Evolutionary conservation across 768 basidiomycete species (phyloP).

Genomic region (Rhodotorula graminis): DNA sequence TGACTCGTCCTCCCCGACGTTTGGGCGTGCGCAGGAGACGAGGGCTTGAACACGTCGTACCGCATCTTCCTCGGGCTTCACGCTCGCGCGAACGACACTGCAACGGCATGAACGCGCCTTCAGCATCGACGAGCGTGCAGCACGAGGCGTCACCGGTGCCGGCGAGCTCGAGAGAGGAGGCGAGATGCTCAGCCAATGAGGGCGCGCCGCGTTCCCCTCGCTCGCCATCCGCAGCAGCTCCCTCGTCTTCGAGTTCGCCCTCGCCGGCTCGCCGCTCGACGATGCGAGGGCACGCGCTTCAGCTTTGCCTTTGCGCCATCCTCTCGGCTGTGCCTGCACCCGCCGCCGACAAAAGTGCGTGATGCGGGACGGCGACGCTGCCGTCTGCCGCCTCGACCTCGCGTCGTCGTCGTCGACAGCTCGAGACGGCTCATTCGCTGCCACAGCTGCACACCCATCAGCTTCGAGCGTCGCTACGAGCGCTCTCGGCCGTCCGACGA

Average conservation of each 20-base stretch:
- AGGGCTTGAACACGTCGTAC: slow-evolving; percentile 1
- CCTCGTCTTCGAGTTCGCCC: background rate
- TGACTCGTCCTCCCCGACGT: too few relatives aligned
- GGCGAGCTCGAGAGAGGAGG: background rate
- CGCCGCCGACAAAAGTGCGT: background rate
- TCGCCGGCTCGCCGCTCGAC: too few relatives aligned
- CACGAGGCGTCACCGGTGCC: too few relatives aligned
- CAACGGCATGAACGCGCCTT: background rate
- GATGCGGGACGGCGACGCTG: background rate
- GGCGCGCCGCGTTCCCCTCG: too few relatives aligned
- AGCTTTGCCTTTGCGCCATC: background rate
- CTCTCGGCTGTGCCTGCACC: background rate
- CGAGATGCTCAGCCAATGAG: too few relatives aligned
- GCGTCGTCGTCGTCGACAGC: background rate
- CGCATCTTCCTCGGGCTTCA: slow-evolving; percentile 8
- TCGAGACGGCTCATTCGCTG: too few relatives aligned
- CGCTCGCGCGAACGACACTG: background rate
- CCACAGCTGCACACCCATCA: background rate
- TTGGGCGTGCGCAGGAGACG: slow-evolving; percentile 10
- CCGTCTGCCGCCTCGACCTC: background rate
- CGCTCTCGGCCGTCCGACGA: too few relatives aligned
- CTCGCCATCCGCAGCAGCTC: background rate
- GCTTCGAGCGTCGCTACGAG: background rate
- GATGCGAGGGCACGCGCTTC: background rate
- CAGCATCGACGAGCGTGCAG: too few relatives aligned